Conservation (phyloP, 768 basidiomycete genomes). For the Pisolithus marmoratus region DNA sequence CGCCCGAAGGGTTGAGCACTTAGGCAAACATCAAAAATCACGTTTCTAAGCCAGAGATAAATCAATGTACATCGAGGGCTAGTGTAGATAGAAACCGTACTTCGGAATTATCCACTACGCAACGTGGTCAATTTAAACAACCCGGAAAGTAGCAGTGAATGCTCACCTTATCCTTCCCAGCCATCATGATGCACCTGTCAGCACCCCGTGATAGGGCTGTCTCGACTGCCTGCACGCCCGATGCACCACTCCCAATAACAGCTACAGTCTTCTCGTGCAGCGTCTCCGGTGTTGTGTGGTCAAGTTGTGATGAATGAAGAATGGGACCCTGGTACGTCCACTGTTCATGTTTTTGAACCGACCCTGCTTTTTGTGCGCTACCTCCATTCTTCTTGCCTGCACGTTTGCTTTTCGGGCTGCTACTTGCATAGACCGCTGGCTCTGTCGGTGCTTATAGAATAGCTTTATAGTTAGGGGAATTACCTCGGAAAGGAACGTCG, state of each 20-base stretch:
- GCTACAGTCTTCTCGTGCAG: constrained; percentile 38
- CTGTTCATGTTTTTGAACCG: neutral
- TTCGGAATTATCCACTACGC: constrained; percentile 45
- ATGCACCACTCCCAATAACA: constrained; percentile 50
- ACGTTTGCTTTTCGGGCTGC: neutral
- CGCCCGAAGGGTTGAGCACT: constrained; percentile 48
- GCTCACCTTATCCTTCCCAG: constrained; percentile 33
- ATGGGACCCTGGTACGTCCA: constrained; percentile 20
- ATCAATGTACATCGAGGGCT: neutral
- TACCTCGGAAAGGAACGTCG: neutral
- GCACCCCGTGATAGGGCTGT: constrained; percentile 32
- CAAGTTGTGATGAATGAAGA: constrained; percentile 45
- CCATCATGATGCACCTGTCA: constrained; percentile 32
- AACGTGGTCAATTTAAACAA: neutral
- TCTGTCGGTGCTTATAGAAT: neutral
- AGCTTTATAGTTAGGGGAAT: neutral
- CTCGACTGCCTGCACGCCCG: constrained; percentile 44
- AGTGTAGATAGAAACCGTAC: neutral
- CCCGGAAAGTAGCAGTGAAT: neutral
- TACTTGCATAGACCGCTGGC: too few relatives aligned
- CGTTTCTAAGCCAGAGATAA: constrained; percentile 24
- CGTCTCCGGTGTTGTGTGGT: constrained; percentile 24
- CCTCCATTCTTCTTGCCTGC: neutral
- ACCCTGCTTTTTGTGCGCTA: neutral
- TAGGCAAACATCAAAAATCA: constrained; percentile 42